These are phyloP conservation scores for Chenopodium berlandieri DNA, from an alignment of 148 eudicot genomes.

Conservation along the genomic window DNA sequence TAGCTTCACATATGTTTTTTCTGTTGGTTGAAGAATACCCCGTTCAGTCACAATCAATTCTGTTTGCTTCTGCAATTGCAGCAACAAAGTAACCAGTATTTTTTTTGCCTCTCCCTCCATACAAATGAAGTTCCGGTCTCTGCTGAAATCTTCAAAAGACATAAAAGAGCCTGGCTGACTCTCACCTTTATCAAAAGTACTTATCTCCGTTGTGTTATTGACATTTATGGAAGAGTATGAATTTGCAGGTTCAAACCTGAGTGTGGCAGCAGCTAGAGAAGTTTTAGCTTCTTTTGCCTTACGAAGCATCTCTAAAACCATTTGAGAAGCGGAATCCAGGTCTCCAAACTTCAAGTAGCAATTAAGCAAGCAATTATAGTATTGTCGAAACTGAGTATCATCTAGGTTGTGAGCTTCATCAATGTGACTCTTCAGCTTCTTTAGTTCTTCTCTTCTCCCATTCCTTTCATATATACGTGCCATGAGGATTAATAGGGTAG, in stretches of 20 bases:
- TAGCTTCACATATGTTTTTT: constrained; percentile 60
- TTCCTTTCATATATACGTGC: constrained; percentile 82
- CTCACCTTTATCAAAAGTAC: constrained; percentile 21
- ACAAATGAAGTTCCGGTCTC: constrained; percentile 55
- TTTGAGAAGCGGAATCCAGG: constrained; percentile 66
- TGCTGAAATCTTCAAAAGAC: constrained; percentile 53
- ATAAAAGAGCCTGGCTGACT: constrained; percentile 26
- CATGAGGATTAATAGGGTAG: constrained; percentile 65
- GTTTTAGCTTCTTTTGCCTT: constrained; percentile 81
- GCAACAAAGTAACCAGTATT: constrained; percentile 42
- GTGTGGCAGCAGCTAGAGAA: constrained; percentile 64
- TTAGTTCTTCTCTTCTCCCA: constrained; percentile 86
- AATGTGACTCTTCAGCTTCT: constrained; percentile 71
- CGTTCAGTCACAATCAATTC: constrained; percentile 60
- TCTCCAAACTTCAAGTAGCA: constrained; percentile 86
- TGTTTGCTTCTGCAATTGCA: constrained; percentile 57
- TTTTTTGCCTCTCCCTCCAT: constrained; percentile 61
- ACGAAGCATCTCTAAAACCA: constrained; percentile 87
- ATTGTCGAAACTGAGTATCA: constrained; percentile 73
- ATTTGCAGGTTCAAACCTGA: constrained; percentile 39
- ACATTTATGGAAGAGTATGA: constrained; percentile 11
- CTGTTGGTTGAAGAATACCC: constrained; percentile 87
- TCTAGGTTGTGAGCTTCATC: constrained; percentile 65
- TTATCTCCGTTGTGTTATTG: constrained; percentile 25
- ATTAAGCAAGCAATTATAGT: constrained; percentile 72